Base-by-base conservation (phyloP, 2,329 filamentous ascomycete genomes). In the Pseudogymnoascus sp. region DNA sequence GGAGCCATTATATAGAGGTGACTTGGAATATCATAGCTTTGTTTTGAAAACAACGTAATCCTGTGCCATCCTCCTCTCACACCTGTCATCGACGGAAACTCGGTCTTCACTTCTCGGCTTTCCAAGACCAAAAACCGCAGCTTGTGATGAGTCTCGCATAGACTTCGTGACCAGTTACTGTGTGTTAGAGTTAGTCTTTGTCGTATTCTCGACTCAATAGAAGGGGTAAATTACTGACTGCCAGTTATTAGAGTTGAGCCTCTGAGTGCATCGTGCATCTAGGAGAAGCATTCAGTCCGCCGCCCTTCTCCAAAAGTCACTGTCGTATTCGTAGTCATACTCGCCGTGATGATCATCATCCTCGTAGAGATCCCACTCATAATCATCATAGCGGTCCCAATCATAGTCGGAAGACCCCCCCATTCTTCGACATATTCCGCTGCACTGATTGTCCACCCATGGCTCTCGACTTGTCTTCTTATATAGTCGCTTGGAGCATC, bases 41-140 rank as follows among this genome's bases (percentile, higher is more conserved):
- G 11, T 24, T 72, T 72, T 59, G 63, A 70, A 60, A 72, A 75
- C 60, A 72, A 72, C 35, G 75, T 75, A 46, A 65, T 70, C 37
- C 64, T 75, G n/a, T 74, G 68, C 65, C 70, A 70, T 65, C 63
- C 75, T 28, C 70, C 71, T 19, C 19, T 19, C 19, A 19, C 19
- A 19, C 19, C 19, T 19, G 19, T 19, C 19, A 19, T 19, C 19
- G 19, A 19, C 19, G 19, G 19, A 19, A 19, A 19, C 19, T 19
- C 19, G 19, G 19, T 19, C 19, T 19, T 19, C 19, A 19, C 19
- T 19, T 19, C 19, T 19, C 19, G 2, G 19, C 19, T 19, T 19
- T 19, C 19, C 19, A 19, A 19, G 19, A 19, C 19, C 19, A 19
- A 19, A 19, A 19, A 19, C 19, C 19, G 19, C 19, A 19, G 19